Conservation (phyloP, 805 yeast genomes). For the Candida nanaspora region DNA sequence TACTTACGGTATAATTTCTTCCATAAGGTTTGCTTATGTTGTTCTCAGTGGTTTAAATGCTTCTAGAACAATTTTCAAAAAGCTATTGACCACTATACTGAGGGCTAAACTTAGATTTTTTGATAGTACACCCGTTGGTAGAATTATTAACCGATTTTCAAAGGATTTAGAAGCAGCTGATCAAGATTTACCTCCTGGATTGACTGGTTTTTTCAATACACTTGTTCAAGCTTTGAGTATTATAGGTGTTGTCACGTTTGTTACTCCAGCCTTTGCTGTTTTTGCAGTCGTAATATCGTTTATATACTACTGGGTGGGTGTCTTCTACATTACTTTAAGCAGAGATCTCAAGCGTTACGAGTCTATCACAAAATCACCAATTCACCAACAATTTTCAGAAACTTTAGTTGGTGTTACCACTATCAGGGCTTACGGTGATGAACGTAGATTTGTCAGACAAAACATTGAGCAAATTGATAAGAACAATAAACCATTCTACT, state of each 20-base stretch:
- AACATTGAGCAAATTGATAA: constrained; percentile 75
- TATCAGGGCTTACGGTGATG: constrained; percentile 93
- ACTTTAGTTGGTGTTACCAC: constrained; percentile 89
- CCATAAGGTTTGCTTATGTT: constrained; percentile 51
- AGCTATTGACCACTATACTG: constrained; percentile 57
- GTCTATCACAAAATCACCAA: constrained; percentile 86
- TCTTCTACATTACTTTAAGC: constrained; percentile 69
- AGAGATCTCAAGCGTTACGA: constrained; percentile 90
- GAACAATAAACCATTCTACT: constrained; percentile 87
- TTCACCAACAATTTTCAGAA: constrained; percentile 94
- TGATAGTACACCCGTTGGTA: constrained; percentile 92
- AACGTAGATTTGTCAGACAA: constrained; percentile 73
- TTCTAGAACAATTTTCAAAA: constrained; percentile 65
- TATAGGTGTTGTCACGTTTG: constrained; percentile 63
- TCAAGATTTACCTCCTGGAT: constrained; percentile 79
- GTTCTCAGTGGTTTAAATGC: constrained; percentile 71
- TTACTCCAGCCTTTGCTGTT: constrained; percentile 79
- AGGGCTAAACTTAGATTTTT: constrained; percentile 83
- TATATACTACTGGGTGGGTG: constrained; percentile 66
- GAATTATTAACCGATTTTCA: constrained; percentile 94
- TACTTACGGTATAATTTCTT: constrained; percentile 45
- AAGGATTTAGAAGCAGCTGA: constrained; percentile 92
- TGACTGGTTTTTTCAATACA: constrained; percentile 65
- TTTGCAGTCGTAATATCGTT: constrained; percentile 61
- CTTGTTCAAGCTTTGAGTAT: constrained; percentile 62